Evolutionary conservation across 2,329 filamentous ascomycete genomes (phyloP).

Genomic region (Sporothrix schenckii): DNA sequence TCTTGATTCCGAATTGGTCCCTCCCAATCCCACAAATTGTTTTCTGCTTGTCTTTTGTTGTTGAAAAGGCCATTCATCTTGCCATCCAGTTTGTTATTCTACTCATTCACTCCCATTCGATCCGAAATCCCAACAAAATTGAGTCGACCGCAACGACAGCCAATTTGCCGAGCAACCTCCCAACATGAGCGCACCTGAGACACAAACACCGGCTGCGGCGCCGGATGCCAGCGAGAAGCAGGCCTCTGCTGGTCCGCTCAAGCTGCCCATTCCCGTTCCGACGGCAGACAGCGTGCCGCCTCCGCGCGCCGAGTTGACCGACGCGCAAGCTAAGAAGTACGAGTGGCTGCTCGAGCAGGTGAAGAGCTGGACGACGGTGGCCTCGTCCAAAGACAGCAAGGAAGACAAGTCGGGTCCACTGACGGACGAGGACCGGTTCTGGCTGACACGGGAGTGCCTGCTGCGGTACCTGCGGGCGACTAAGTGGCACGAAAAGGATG

Average conservation of each 20-base stretch:
- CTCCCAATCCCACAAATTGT: background rate
- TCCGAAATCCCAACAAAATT: background rate
- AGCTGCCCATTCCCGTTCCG: slow-evolving; percentile 59
- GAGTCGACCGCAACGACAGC: background rate
- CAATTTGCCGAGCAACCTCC: background rate
- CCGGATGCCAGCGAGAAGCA: slow-evolving; percentile 35
- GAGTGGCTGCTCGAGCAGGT: slow-evolving; percentile 71
- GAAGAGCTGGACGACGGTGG: slow-evolving; percentile 70
- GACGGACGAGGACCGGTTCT: slow-evolving; percentile 79
- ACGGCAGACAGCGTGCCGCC: slow-evolving; percentile 60
- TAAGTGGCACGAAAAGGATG: slow-evolving; percentile 80
- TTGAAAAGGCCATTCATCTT: background rate
- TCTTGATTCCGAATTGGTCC: background rate
- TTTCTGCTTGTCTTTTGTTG: background rate
- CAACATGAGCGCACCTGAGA: slow-evolving; percentile 25
- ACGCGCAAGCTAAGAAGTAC: slow-evolving; percentile 83
- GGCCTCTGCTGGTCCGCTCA: slow-evolving; percentile 36
- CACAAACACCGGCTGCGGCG: slow-evolving; percentile 13
- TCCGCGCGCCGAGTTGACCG: slow-evolving; percentile 63
- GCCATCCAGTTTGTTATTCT: background rate
- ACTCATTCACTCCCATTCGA: background rate
- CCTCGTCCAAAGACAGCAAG: slow-evolving; percentile 50
- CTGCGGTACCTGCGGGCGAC: slow-evolving; percentile 90
- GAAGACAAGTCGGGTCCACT: slow-evolving; percentile 66
- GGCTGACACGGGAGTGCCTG: slow-evolving; percentile 89